Evolutionary conservation across 2,329 filamentous ascomycete genomes (phyloP).

Genomic region (Sclerotinia trifoliorum): DNA sequence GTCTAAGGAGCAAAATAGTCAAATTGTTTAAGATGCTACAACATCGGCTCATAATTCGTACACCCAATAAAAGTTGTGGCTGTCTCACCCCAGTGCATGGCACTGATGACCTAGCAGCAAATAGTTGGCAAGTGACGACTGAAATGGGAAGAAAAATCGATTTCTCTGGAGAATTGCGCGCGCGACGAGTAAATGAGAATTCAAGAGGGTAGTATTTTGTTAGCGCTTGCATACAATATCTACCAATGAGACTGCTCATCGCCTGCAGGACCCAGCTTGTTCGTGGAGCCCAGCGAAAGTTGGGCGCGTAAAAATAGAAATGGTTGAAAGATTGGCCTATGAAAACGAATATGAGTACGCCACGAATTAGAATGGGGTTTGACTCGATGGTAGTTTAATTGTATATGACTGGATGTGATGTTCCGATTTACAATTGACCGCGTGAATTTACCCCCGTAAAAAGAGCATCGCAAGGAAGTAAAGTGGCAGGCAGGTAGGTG

Average conservation of each 20-base stretch:
- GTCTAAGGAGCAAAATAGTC: background rate
- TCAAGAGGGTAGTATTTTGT: background rate
- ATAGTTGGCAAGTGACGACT: slow-evolving; percentile 11
- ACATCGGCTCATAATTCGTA: background rate
- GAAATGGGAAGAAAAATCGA: slow-evolving; percentile 5
- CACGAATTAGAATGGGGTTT: slow-evolving; percentile 15
- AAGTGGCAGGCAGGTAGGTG: slow-evolving; percentile 1
- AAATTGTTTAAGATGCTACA: slow-evolving; percentile 14
- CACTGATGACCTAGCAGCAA: slow-evolving; percentile 1
- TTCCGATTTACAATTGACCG: slow-evolving; percentile 4
- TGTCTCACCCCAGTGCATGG: slow-evolving; percentile 12
- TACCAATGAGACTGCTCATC: slow-evolving; percentile 16
- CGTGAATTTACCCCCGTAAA: slow-evolving; percentile 10
- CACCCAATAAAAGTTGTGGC: slow-evolving; percentile 12
- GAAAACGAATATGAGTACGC: background rate
- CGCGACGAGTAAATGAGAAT: slow-evolving; percentile 16
- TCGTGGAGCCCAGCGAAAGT: slow-evolving; percentile 2
- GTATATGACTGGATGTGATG: slow-evolving; percentile 22
- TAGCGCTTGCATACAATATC: slow-evolving; percentile 19
- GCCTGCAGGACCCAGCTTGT: slow-evolving; percentile 17
- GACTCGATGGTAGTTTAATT: slow-evolving; percentile 1
- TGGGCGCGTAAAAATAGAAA: slow-evolving; percentile 24
- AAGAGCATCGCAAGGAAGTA: background rate
- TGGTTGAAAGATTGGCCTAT: background rate
- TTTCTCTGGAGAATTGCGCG: slow-evolving; percentile 20